Base-by-base conservation (phyloP, 106 monocot genomes). In the Triglochin maritima region DNA sequence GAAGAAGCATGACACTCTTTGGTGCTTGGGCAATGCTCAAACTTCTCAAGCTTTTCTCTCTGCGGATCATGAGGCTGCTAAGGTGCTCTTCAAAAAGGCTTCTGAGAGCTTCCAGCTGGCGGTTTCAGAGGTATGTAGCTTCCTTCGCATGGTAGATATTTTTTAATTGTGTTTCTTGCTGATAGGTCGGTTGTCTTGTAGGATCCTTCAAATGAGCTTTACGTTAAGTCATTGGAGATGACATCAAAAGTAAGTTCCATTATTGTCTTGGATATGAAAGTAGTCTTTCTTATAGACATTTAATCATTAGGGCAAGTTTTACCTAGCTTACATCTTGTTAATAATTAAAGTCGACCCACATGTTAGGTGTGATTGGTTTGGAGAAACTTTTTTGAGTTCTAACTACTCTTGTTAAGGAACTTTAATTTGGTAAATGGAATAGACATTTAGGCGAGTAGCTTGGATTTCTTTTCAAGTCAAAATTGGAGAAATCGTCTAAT, bases 11-110 rank as follows among this genome's bases (percentile, higher is more conserved):
- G 86, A 91, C 50, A 61, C 87, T 1, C 69, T 96, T 0, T 91
- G 96, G 90, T 87, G 85, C 70, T 71, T 96, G 61, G 96, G 96
- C 11, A 96, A 96, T 70, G 90, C 96, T 3, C 81, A 85, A 60
- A 96, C 87, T 9, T 88, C 87, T 16, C 83, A 80, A 53, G 96
- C 85, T 4, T 96, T 96, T 50, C 76, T 69, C 49, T 69, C 79
- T 2, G 56, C 79, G 0, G 88, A 88, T 42, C 57, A 75, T 15
- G 81, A 79, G 1, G 49, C 50, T 8, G 90, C 96, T 0, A 91
- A 80, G 54, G 57, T 50, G 7, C 82, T 66, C 69, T 91, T 96
- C 65, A 69, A 59, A 17, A 88, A 84, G 78, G 85, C 96, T 43
- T 60, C 79, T 12, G 71, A 67, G 47, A 86, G 85, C 57, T 96